These are phyloP conservation scores for Basidiobolus meristosporus DNA, from an alignment of 371 early-diverging fungal genomes.

Conservation along the genomic window DNA sequence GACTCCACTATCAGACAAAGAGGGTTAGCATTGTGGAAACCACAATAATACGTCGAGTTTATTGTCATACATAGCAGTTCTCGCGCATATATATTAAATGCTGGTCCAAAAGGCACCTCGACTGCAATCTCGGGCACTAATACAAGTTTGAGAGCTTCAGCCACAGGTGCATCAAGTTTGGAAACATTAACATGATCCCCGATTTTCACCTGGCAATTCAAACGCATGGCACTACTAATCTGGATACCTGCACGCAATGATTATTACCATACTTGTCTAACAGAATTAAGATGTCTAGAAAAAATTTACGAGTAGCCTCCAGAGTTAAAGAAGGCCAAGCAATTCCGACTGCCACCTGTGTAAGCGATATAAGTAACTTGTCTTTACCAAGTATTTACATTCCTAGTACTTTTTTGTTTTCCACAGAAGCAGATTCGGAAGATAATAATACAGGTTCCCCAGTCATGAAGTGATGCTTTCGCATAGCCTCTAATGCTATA, in stretches of 20 bases:
- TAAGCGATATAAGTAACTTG: not conserved
- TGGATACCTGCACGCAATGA: not conserved
- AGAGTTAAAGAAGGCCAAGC: constrained; percentile 24
- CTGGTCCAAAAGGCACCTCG: constrained; percentile 4
- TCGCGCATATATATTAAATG: constrained; percentile 1
- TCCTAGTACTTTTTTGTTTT: no score
- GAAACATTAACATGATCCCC: constrained; percentile 1
- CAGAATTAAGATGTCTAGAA: not conserved
- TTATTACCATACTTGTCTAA: not conserved
- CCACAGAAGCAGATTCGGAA: no score
- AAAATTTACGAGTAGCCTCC: constrained; percentile 9
- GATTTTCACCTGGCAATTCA: not conserved
- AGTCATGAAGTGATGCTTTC: no score
- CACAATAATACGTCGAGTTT: constrained; percentile 8
- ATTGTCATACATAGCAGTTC: constrained; percentile 5
- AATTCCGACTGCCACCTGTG: constrained; percentile 8
- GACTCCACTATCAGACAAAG: constrained; percentile 16
- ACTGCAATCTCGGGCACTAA: not conserved
- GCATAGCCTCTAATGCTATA: no score
- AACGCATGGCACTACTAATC: not conserved
- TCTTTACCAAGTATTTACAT: constrained; percentile 2
- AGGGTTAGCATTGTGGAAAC: not conserved
- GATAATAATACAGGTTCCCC: no score
- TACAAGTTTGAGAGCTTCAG: not conserved
- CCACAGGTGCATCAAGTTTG: constrained; percentile 1